Conservation (phyloP, 1,139 yeast genomes). For the Komagataea norvegica region DNA sequence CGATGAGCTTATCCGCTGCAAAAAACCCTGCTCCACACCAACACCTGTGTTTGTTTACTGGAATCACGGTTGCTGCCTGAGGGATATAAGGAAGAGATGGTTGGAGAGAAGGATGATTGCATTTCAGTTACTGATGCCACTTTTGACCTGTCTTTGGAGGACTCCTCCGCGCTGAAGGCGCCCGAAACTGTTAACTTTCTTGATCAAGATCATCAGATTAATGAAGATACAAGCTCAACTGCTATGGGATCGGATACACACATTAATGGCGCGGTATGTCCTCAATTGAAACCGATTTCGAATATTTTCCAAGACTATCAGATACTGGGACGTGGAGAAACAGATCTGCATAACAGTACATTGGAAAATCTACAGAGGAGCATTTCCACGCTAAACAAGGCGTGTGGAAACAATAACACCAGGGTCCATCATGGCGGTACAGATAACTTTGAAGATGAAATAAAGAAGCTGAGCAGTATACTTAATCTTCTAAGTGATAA, state of each 20-base stretch:
- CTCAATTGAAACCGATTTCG: no score
- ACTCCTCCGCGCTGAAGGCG: conserved; percentile 6
- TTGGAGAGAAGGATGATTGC: conserved; percentile 11
- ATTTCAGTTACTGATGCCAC: conserved; percentile 20
- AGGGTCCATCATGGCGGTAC: background rate
- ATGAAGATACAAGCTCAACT: conserved; percentile 2
- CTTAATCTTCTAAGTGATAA: conserved; percentile 15
- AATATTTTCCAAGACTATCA: no score
- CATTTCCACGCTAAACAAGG: conserved; percentile 9
- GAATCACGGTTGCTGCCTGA: no score
- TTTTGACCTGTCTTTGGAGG: conserved; percentile 21
- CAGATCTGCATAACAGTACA: no score
- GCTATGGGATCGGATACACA: background rate
- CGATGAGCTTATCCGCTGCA: conserved; percentile 11
- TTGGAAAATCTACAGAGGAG: conserved; percentile 2
- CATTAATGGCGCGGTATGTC: background rate
- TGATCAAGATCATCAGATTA: background rate
- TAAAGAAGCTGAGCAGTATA: conserved; percentile 8
- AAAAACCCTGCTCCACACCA: no score
- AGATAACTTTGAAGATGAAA: conserved; percentile 2
- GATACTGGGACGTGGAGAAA: no score
- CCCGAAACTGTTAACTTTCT: background rate
- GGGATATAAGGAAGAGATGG: no score
- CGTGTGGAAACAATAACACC: conserved; percentile 13
- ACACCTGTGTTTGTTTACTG: no score